These are phyloP conservation scores for Piper longum DNA, from an alignment of 164 flowering plant genomes.

Conservation along the genomic window DNA sequence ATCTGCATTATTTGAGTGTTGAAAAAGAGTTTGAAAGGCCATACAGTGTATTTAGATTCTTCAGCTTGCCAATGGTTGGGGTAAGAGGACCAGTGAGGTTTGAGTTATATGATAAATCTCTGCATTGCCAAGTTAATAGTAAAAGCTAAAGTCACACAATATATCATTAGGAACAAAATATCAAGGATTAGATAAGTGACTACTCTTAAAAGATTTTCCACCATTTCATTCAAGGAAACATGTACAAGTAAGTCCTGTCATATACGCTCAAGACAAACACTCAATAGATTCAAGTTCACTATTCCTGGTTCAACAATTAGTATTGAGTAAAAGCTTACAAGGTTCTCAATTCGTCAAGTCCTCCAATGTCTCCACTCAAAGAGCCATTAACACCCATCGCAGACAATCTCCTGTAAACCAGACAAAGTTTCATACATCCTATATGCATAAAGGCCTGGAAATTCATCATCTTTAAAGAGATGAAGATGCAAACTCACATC, in stretches of 20 bases:
- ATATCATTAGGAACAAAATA: too few relatives aligned
- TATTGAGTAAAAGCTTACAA: constrained; percentile 34
- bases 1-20: background rate
- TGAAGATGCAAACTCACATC: constrained; percentile 29
- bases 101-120: constrained; percentile 70
- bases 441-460: too few relatives aligned
- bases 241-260: too few relatives aligned
- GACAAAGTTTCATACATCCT: background rate
- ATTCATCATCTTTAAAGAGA: background rate
- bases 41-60: constrained; percentile 60
- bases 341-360: constrained; percentile 51
- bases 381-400: constrained; percentile 60
- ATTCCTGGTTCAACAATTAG: too few relatives aligned
- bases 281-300: too few relatives aligned
- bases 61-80: constrained; percentile 46
- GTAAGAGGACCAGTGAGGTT: constrained; percentile 60
- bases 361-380: constrained; percentile 63
- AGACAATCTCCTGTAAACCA: constrained; percentile 53
- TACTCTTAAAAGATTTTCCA: too few relatives aligned
- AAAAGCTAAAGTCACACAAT: too few relatives aligned
- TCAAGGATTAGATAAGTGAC: too few relatives aligned
- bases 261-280: too few relatives aligned
- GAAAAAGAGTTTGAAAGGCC: constrained; percentile 1
- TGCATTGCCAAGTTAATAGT: constrained; percentile 10
- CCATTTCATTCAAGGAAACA: too few relatives aligned